Base-by-base conservation (phyloP, 805 yeast genomes). In the Cyberlindnera euphorbiae region DNA sequence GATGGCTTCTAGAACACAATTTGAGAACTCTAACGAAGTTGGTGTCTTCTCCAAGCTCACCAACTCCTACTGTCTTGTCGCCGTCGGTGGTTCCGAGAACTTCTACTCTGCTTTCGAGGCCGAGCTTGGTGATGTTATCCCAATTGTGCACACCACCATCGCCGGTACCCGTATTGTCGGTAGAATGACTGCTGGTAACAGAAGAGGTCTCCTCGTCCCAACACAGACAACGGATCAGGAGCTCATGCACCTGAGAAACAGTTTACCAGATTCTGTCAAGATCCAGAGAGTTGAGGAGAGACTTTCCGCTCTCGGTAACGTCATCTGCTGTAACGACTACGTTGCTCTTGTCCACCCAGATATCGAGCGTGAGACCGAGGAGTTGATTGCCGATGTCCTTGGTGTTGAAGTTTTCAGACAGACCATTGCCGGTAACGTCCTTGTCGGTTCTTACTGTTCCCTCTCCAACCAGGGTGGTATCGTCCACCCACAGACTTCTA, bases 391-490 rank as follows among this genome's bases (percentile, higher is more conserved):
- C 30, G 99, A 93, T 63, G 96, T 89, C 12, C 73, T 93, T 41
- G 99, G 98, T 42, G 99, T 93, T 36, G 99, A 93, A 67, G 99
- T 93, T 30, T 93, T 93, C 75, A 82, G 97, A 69, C 98, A 93
- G 66, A 93, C 99, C 32, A 89, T 93, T 53, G 97, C 98, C 11
- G 97, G 97, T 51, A 90, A 93, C 64, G 97, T 93, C 40, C 73
- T 93, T 44, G 98, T 93, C 36, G 99, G 99, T 39, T 84, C 96
- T 6, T 93, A 93, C 67, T 90, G 97, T 65, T 67, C 96, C 17
- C 72, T 93, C 50, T 83, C 96, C 29, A 93, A 93, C 67, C 96
- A 89, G 64, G 99, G 99, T 62, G 98, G 97, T 47, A 71, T 93
- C 49, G 98, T 93, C 35, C 99, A 93, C 64, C 97, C 99, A 26